phyloP scores from a whole-genome alignment of 352 stramenopile species.

The Phytophthora cryptogea region DNA sequence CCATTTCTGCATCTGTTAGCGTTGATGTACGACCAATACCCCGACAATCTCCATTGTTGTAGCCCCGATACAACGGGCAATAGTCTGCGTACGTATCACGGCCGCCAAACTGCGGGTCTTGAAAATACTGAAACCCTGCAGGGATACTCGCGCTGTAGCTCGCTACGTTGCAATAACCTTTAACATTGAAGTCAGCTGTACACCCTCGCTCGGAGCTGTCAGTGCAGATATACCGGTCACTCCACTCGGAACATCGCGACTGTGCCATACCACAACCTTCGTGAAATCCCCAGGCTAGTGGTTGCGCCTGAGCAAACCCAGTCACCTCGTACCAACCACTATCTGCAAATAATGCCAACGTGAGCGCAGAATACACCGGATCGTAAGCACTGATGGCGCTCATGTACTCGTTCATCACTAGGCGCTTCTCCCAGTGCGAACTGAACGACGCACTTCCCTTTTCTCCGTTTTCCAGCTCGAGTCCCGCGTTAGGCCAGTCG shows the following conservation, averaged over 20 bases:
- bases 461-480: constrained; percentile 79
- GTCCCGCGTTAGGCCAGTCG: constrained; percentile 59
- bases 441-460: constrained; percentile 62
- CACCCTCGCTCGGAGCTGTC: constrained; percentile 47
- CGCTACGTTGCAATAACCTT: constrained; percentile 79
- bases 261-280: constrained; percentile 73
- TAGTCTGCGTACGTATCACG: constrained; percentile 76
- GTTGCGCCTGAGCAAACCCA: constrained; percentile 58
- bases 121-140: constrained; percentile 83
- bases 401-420: constrained; percentile 88
- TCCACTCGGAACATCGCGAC: constrained; percentile 71
- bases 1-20: constrained; percentile 46
- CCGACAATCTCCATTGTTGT: constrained; percentile 80
- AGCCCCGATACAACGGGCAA: constrained; percentile 78
- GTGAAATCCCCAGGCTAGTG: constrained; percentile 71
- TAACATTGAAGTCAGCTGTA: constrained; percentile 68
- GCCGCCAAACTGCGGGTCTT: constrained; percentile 57
- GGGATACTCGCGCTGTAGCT: constrained; percentile 71
- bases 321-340: constrained; percentile 80
- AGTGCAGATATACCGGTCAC: constrained; percentile 67
- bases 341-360: constrained; percentile 79
- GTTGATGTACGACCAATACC: constrained; percentile 54
- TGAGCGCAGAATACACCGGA: constrained; percentile 73
- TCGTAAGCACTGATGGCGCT: constrained; percentile 78
- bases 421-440: constrained; percentile 85